A percentile compares a stretch with the other conserved stretches of the same genome.
These are phyloP conservation scores for Coleophoma eucalyptorum DNA, from an alignment of 2,329 filamentous ascomycete genomes.

Conservation along the genomic window DNA sequence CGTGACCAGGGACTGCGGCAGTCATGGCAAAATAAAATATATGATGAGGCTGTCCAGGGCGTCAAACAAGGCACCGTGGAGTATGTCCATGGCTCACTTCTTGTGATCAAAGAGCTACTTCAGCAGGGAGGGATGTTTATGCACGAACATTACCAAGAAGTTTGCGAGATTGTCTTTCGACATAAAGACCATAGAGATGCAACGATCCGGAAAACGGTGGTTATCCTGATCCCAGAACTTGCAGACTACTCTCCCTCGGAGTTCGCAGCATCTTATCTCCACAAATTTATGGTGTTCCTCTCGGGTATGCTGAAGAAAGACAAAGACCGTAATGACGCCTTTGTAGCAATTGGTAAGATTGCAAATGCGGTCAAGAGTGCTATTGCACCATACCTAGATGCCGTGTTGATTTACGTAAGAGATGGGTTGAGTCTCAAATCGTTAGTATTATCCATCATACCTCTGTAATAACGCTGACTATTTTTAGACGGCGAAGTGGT, in stretches of 20 bases:
- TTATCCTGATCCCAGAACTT: slow-evolving; percentile 86
- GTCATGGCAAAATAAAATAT: slow-evolving; percentile 87
- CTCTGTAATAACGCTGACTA: slow-evolving; percentile 21
- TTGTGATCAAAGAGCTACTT: slow-evolving; percentile 89
- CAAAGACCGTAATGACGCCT: slow-evolving; percentile 90
- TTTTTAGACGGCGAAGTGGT: slow-evolving; percentile 32
- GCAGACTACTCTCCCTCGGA: slow-evolving; percentile 90
- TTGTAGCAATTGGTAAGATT: slow-evolving; percentile 92
- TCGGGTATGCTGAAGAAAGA: slow-evolving; percentile 92
- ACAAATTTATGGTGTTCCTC: slow-evolving; percentile 96
- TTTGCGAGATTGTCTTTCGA: slow-evolving; percentile 87
- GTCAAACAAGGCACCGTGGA: slow-evolving; percentile 80
- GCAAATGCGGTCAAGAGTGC: slow-evolving; percentile 94
- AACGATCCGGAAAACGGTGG: slow-evolving; percentile 84
- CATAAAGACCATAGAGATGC: slow-evolving; percentile 91
- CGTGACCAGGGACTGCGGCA: slow-evolving; percentile 85
- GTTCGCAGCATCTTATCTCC: slow-evolving; percentile 82
- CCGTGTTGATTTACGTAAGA: slow-evolving; percentile 87
- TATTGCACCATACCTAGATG: slow-evolving; percentile 92
- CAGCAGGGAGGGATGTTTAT: slow-evolving; percentile 98
- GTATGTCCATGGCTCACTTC: slow-evolving; percentile 86
- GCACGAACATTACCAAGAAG: slow-evolving; percentile 89
- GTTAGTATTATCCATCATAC: slow-evolving; percentile 27
- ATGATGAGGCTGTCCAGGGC: slow-evolving; percentile 77
- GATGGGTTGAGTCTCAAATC: slow-evolving; percentile 85